Evolutionary conservation across 306 rosid species (phyloP).

Genomic region (Alnus rubra): DNA sequence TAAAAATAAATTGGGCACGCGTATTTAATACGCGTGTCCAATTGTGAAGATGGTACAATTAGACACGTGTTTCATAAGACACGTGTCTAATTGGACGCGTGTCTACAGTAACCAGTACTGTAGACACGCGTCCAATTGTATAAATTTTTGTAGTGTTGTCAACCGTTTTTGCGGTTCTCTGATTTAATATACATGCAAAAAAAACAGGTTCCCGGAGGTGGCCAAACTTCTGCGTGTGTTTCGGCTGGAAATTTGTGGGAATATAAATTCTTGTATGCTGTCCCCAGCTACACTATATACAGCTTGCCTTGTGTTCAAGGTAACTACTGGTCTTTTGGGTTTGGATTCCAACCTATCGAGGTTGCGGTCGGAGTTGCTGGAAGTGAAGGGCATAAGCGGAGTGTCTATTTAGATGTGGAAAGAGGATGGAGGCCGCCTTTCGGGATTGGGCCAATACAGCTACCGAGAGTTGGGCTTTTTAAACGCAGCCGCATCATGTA

Average conservation of each 20-base stretch:
- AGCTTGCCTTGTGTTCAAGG: conserved; percentile 64
- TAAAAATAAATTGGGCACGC: too few relatives aligned
- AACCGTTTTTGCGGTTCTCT: background rate
- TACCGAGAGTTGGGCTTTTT: conserved; percentile 12
- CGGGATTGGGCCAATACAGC: conserved; percentile 37
- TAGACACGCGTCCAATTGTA: too few relatives aligned
- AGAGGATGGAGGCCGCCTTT: conserved; percentile 16
- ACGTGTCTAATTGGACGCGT: too few relatives aligned
- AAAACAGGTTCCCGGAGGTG: conserved; percentile 62
- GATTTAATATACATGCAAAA: background rate
- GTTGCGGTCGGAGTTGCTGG: conserved; percentile 49
- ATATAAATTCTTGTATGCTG: conserved; percentile 39
- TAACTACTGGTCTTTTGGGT: conserved; percentile 37
- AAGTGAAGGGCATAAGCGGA: conserved; percentile 7
- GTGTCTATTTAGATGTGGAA: conserved; percentile 40
- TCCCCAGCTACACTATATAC: conserved; percentile 55
- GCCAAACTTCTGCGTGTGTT: conserved; percentile 68
- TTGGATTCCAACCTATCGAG: conserved; percentile 50
- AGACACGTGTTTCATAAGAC: too few relatives aligned
- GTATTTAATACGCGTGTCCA: too few relatives aligned
- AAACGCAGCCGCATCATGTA: background rate
- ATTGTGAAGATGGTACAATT: too few relatives aligned
- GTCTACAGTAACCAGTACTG: too few relatives aligned
- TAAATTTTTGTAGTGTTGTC: too few relatives aligned
- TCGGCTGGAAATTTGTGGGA: conserved; percentile 68